Evolutionary conservation across 768 basidiomycete species (phyloP), one percentile per base, ranked within the genome.

Genomic region (Psilocybe subaeruginosa): DNA sequence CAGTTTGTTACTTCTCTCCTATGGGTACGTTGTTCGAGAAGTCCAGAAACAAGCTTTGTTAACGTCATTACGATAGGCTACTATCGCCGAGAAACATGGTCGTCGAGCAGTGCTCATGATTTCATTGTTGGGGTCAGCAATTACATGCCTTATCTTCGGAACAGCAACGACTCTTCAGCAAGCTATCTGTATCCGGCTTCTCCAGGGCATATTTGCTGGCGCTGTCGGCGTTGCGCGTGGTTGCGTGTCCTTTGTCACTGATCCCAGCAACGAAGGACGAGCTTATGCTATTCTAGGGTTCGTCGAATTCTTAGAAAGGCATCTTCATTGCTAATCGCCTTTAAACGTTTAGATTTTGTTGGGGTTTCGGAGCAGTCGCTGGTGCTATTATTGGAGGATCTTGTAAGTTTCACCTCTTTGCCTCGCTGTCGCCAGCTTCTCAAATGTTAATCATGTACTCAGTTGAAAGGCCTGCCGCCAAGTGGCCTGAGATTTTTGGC

Each of bases 331-430:
- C 51, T 55, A 33, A 60, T 57, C 29, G 31, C 27, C 48, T 37
- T 31, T 45, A 45, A 23, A 45, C 43, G 41, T 30, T 30, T 43
- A 93, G 91, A 9, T 97, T 97, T 73, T 93, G 89, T 66, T 97
- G 97, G 97, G 96, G 95, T 62, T 85, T 99, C 65, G 97, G 97
- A 62, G 97, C 96, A 84, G 93, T 95, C 11, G 85, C 89, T 49
- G 94, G 94, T 47, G 91, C 91, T 49, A 90, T 95, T 55, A 82
- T 96, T 31, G 95, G 93, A 63, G 92, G 92, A 67, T 77, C 87
- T 66, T 89, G 93, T 93, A 65, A 73, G 92, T 80, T 51, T n/a
- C 29, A 51, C 7, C 23, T 23, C 23, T 58, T 55, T 67, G 23
- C 41, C 31, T 59, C 57, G 27, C 23, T 11, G 66, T 60, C 70